Evolutionary conservation across 2,329 filamentous ascomycete genomes (phyloP), one percentile per base, ranked within the genome.

Genomic region (Aspergillus sp.): DNA sequence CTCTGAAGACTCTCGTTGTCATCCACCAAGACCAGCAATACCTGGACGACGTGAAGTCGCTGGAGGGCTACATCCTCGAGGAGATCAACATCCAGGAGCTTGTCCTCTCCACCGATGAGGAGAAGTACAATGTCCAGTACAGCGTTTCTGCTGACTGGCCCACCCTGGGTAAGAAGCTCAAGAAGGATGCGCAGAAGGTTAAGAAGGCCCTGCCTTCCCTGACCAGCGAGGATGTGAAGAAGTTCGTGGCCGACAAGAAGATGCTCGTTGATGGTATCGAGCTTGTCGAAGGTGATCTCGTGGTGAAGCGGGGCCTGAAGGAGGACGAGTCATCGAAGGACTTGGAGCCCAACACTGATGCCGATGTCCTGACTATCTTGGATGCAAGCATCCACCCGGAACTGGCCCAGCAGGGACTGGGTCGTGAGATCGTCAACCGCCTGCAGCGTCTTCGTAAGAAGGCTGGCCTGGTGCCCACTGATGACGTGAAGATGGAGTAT

Each of bases 401-500:
- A 67, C 79, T 99, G 33, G 88, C 88, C 44, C 84, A 92, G 59
- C 92, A 97, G 72, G 94, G 92, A 50, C 74, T 99, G 49, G 93
- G 89, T 1, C 83, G 94, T 64, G 94, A 97, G 73, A 87, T 99
- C 59, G 88, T 99, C 77, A 88, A 95, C 71, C 86, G 93, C 38
- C 88, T 99, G 19, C 94, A 99, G 75, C 84, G 89, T 60, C 79
- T 97, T 57, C 86, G 94, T 60, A 99, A 99, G 83, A 94, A 94
- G 78, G 92, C 92, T 7, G 90, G 90, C 0, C 79, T 99, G 48
- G 84, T 92, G 58, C 85, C 91, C 1, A 97, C 93, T 0, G 94
- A 99, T 66, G 94, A 97, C 66, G 86, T 99, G 57, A 89, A 88
- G 75, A 96, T 99, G 89, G 89, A 95, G 71, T 97, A 96, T 75